phyloP scores from a whole-genome alignment of 805 yeast genomes.

The Yarrowia osloensis region DNA sequence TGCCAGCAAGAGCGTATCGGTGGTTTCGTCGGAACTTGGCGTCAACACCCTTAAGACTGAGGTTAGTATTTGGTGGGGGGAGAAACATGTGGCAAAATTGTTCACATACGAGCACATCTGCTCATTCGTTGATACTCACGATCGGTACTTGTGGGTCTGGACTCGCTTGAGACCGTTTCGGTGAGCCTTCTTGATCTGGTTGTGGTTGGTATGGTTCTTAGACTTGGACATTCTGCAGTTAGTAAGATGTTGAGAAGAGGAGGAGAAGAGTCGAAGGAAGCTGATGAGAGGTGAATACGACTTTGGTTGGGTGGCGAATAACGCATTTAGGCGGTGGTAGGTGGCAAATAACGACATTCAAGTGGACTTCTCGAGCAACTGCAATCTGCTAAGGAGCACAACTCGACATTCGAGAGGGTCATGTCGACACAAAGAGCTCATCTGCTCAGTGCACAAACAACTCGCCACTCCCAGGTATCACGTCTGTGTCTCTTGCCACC shows the following conservation, averaged over 20 bases:
- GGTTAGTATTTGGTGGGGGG: not conserved
- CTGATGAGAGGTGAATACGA: not conserved
- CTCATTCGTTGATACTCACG: slow-evolving; percentile 47
- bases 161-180: slow-evolving; percentile 99
- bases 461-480: too few relatives aligned
- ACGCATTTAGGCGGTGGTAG: too few relatives aligned
- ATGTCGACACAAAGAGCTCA: too few relatives aligned
- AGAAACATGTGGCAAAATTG: too few relatives aligned
- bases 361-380: not conserved
- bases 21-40: slow-evolving; percentile 99
- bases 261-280: not conserved
- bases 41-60: slow-evolving; percentile 88
- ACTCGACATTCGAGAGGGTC: too few relatives aligned
- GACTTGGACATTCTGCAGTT: slow-evolving; percentile 84
- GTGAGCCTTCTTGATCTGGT: slow-evolving; percentile 99
- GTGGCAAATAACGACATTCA: too few relatives aligned
- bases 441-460: too few relatives aligned
- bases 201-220: slow-evolving; percentile 99
- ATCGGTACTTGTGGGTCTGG: slow-evolving; percentile 95
- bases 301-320: too few relatives aligned
- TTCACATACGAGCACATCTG: too few relatives aligned
- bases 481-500: too few relatives aligned
- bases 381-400: not conserved
- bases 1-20: slow-evolving; percentile 98
- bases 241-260: not conserved